Conservation (phyloP, 2,329 filamentous ascomycete genomes). For the Xylariaceae sp. region DNA sequence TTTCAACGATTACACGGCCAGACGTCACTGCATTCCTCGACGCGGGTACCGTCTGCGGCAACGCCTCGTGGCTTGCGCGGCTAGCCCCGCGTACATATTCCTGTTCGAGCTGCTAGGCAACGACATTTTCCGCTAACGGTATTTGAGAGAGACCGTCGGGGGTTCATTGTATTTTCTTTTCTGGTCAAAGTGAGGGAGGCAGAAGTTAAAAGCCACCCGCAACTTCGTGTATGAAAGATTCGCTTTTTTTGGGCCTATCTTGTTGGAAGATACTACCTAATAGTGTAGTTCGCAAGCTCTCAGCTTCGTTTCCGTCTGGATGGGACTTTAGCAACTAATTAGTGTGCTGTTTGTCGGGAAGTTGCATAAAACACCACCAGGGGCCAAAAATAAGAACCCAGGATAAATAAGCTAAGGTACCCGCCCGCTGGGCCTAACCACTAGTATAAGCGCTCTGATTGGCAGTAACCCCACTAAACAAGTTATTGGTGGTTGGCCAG, state of each 20-base stretch:
- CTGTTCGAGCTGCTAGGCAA: conserved; percentile 22
- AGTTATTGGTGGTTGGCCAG: conserved; percentile 25
- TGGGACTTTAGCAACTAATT: neutral
- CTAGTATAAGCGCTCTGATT: conserved; percentile 27
- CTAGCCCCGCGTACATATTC: conserved; percentile 8
- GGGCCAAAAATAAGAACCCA: neutral
- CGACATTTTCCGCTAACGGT: conserved; percentile 26
- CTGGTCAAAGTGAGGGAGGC: too few relatives aligned
- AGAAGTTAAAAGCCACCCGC: too few relatives aligned
- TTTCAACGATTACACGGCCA: conserved; percentile 44
- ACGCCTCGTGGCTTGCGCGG: conserved; percentile 36
- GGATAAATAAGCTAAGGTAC: neutral
- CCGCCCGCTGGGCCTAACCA: too few relatives aligned
- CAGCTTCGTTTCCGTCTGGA: too few relatives aligned
- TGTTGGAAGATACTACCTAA: too few relatives aligned
- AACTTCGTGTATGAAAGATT: too few relatives aligned
- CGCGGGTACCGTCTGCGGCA: conserved; percentile 15
- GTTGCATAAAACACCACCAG: conserved; percentile 5
- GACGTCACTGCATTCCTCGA: conserved; percentile 37
- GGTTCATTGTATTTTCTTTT: neutral
- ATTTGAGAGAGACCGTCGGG: neutral
- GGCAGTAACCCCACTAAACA: conserved; percentile 38
- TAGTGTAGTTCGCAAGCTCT: too few relatives aligned
- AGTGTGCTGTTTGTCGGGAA: neutral
- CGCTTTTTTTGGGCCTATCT: too few relatives aligned